Evolutionary conservation across 176 grass and related monocot genomes (phyloP), one percentile per base, ranked within the genome.

Genomic region (Oryza nivara): DNA sequence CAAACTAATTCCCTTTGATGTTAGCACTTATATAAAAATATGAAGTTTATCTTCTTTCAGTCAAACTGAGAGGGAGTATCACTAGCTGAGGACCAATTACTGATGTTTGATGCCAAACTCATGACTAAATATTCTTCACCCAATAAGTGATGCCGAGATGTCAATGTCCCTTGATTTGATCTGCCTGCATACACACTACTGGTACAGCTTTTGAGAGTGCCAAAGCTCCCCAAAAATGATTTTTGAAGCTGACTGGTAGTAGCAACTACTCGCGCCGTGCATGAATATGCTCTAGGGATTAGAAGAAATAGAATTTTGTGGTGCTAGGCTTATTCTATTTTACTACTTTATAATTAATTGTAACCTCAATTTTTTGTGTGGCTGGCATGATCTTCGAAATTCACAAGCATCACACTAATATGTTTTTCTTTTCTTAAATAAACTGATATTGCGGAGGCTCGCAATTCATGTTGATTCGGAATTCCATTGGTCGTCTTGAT

Each of bases 401-500:
- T 38, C 36, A 38, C 36, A 6, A 38, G 36, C 20, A 22, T 63
- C 58, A 63, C 20, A 61, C 0, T 20, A 61, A 61, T 23, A 63
- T 63, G 20, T 63, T 23, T 23, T 8, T n/a, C 30, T n/a, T 23
- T 23, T 23, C 58, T 11, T 63, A 23, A 12, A 84, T 78, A 12
- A 84, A 73, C 58, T 15, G 20, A 30, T 76, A 26, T 47, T 36
- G 20, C 7, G 2, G 51, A 71, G 66, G 70, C 9, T 78, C 1
- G 15, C 3, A 52, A 56, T 10, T 1, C 20, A 11, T 32, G 30
- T 12, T 25, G 76, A 84, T 56, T 76, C 38, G 7, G 76, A 75
- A 14, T 76, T 82, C 80, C 40, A 70, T 77, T 82, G 40, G 65
- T 9, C 43, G 5, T 32, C 32, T 47, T 34, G 12, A 45, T 46